Base-by-base conservation (phyloP, 345 rosid species). In the Populus nigra region DNA sequence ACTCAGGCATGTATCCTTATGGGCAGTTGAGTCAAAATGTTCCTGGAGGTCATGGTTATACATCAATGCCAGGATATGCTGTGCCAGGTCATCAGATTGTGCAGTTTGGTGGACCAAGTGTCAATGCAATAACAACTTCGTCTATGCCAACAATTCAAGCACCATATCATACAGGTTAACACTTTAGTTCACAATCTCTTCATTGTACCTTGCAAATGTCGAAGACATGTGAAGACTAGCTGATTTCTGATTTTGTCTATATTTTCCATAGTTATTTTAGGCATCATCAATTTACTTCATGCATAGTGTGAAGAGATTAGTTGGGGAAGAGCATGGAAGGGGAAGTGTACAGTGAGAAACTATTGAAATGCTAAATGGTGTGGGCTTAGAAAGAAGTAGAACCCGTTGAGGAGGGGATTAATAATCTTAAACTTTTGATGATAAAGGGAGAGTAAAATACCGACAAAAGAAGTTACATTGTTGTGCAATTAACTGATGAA, bases 41-140 rank as follows among this genome's bases (percentile, higher is more conserved):
- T 78, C 87, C 96, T 23, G 84, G 93, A 45, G 86, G 90, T 72
- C 94, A 91, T 43, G 88, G 92, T 76, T 93, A 91, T 81, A n/a
- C 94, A 53, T 70, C 92, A 5, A 76, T 88, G 65, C 96, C 88
- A 73, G 94, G 94, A 68, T 93, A 91, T 86, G 79, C 94, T 22
- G 69, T 88, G 82, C 93, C 97, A 43, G 89, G 92, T 73, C 88
- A 88, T 88, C 98, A 90, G 74, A 79, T 90, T 71, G 75, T 90
- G 82, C 96, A 89, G 81, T 84, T 85, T 78, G 83, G 90, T 80
- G 97, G 90, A 69, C 89, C 90, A 10, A 83, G 81, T 81, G 87
- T 83, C 68, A 86, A 85, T 83, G 90, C 89, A 17, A 74, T 89
- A 66, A 84, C 96, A 22, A 86, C 91, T 74, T 88, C 98, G 41